Evolutionary conservation across 2,329 filamentous ascomycete genomes (phyloP).

Genomic region (Tricladium varicosporioides): DNA sequence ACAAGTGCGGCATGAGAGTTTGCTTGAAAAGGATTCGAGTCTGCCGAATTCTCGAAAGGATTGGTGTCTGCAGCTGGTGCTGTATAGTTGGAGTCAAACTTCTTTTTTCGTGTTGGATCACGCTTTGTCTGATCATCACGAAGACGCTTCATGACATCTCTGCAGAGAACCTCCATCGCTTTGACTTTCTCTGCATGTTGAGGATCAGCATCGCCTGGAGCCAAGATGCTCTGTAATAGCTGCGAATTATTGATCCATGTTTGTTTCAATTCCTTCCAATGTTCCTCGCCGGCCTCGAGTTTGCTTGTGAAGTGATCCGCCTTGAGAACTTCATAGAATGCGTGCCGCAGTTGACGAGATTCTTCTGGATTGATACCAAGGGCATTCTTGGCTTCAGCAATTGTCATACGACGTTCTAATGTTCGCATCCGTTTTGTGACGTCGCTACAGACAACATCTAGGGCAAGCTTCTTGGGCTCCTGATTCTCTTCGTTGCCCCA

Average conservation of each 20-base stretch:
- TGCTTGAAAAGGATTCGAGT: conserved; percentile 25
- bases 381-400: conserved; percentile 71
- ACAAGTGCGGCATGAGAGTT: conserved; percentile 28
- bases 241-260: conserved; percentile 62
- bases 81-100: conserved; percentile 37
- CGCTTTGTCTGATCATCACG: conserved; percentile 63
- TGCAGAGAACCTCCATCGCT: conserved; percentile 68
- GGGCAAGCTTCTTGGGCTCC: conserved; percentile 63
- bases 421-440: conserved; percentile 77
- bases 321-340: conserved; percentile 65
- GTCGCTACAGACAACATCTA: conserved; percentile 79
- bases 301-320: conserved; percentile 69
- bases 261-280: conserved; percentile 69
- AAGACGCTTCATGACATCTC: conserved; percentile 75
- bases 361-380: conserved; percentile 68
- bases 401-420: conserved; percentile 63
- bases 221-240: conserved; percentile 54
- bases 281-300: conserved; percentile 66
- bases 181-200: conserved; percentile 55
- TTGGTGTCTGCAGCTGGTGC: conserved; percentile 23
- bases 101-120: conserved; percentile 46
- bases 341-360: conserved; percentile 61
- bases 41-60: conserved; percentile 26
- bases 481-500: conserved; percentile 55
- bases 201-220: conserved; percentile 49